Evolutionary conservation across 1,284 basidiomycete species (phyloP), one percentile per base, ranked within the genome.

Genomic region (Ceratobasidium sp.): DNA sequence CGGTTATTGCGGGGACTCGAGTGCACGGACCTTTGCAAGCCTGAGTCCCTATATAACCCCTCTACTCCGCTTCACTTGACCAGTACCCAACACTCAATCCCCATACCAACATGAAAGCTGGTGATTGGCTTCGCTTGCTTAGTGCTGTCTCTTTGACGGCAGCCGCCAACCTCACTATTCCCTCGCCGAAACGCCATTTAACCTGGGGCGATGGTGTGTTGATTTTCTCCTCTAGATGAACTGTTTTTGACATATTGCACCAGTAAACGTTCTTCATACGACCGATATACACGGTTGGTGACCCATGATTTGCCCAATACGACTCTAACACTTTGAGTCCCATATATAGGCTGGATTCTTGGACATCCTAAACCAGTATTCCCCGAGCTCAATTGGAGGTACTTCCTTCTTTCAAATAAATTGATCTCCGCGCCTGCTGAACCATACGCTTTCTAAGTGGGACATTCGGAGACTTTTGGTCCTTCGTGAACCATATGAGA

Each of bases 231-330:
- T n/a, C n/a, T n/a, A n/a, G n/a, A 51, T 18, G n/a, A 51, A 13
- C 20, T 2, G 40, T 9, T 33, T 63, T 4, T 39, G 60, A 39
- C 60, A 0, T 39, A 4, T 63, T 61, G 26, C 33, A n/a, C 46
- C 42, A 71, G 69, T 71, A 12, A 71, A 71, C 33, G 69, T 71
- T 1, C 39, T 71, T 15, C 69, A 71, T 42, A 71, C 69, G 3
- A 71, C 69, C 18, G 69, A 71, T 28, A 71, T 71, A n/a, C 69
- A 71, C 18, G 69, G 69, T 71, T 10, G 9, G 56, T 71, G 6
- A 12, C 20, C 10, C 23, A 68, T 26, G 3, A 6, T 26, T 68
- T 4, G 9, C 28, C 44, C 44, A 12, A 2, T 13, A 26, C 12
- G 15, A 7, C 26, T 58, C 26, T 56, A 23, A 71, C 15, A 15